Percentiles rank a stretch among this genome's conserved stretches.
phyloP scores from a whole-genome alignment of 331 rosid species.

The Quercus lobata region DNA sequence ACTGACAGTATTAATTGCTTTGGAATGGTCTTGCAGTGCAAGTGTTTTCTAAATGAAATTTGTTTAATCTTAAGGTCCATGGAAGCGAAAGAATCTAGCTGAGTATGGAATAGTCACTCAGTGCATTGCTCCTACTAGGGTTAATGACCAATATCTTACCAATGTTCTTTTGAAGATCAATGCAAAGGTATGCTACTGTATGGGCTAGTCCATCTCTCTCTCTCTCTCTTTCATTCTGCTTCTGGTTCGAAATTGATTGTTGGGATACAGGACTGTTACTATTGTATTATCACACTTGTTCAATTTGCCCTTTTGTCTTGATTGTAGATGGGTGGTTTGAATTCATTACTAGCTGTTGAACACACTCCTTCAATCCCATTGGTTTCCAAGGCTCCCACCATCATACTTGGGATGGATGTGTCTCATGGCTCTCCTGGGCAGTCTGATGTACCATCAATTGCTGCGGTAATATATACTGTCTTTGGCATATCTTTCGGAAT shows the following conservation, averaged over 20 bases:
- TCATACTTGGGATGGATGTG: constrained; percentile 95
- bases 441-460: constrained; percentile 83
- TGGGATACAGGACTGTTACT: neutral
- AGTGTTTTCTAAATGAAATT: neutral
- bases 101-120: constrained; percentile 80
- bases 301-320: neutral
- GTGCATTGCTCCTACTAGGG: constrained; percentile 76
- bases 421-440: constrained; percentile 98
- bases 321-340: constrained; percentile 92
- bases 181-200: constrained; percentile 61
- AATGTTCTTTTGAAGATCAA: constrained; percentile 83
- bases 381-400: constrained; percentile 73
- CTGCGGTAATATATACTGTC: constrained; percentile 56
- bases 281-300: neutral
- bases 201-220: neutral
- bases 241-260: neutral
- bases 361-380: constrained; percentile 64
- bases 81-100: constrained; percentile 76
- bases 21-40: neutral
- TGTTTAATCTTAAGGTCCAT: constrained; percentile 57
- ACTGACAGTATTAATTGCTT: neutral
- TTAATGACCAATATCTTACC: constrained; percentile 85
- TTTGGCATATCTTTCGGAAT: too few relatives aligned
- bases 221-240: neutral
- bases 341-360: constrained; percentile 68